phyloP scores from a whole-genome alignment of 306 rosid species.

The Gynostemma pentaphyllum region DNA sequence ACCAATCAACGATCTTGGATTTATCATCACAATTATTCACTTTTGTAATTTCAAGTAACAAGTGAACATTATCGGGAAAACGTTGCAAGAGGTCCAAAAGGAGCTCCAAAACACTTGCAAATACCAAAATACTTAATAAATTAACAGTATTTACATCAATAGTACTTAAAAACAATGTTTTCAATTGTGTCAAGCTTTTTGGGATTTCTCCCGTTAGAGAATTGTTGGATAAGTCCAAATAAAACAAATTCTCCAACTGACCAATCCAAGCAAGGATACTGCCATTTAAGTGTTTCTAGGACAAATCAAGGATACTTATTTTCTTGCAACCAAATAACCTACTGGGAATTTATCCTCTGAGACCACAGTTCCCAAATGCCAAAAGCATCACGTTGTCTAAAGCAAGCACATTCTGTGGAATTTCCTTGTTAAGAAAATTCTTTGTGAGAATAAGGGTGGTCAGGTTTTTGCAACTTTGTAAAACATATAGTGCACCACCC shows the following conservation, averaged over 20 bases:
- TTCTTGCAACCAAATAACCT: conserved; percentile 43
- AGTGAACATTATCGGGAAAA: too few species aligned
- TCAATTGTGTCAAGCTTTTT: conserved; percentile 37
- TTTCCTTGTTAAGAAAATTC: conserved; percentile 50
- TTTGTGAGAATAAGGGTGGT: conserved; percentile 41
- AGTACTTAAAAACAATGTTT: conserved; percentile 31
- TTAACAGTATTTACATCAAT: too few species aligned
- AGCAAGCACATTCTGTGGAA: conserved; percentile 25
- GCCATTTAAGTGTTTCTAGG: conserved; percentile 52
- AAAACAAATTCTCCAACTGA: conserved; percentile 47
- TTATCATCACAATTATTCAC: too few species aligned
- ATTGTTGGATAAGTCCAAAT: conserved; percentile 59
- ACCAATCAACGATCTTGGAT: too few species aligned
- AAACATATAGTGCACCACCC: conserved; percentile 35
- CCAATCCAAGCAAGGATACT: conserved; percentile 51
- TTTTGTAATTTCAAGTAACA: too few species aligned
- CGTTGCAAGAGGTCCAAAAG: too few species aligned
- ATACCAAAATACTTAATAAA: too few species aligned
- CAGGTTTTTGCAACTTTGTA: conserved; percentile 47
- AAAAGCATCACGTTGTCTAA: conserved; percentile 41
- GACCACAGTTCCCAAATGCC: conserved; percentile 53
- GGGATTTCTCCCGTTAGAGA: conserved; percentile 59
- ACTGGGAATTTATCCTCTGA: too few species aligned
- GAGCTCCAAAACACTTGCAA: too few species aligned
- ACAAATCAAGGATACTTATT: conserved; percentile 47